Percentiles rank a stretch among this genome's conserved stretches.
Conservation (phyloP, 148 eudicot genomes). For the Diospyros kaki region DNA sequence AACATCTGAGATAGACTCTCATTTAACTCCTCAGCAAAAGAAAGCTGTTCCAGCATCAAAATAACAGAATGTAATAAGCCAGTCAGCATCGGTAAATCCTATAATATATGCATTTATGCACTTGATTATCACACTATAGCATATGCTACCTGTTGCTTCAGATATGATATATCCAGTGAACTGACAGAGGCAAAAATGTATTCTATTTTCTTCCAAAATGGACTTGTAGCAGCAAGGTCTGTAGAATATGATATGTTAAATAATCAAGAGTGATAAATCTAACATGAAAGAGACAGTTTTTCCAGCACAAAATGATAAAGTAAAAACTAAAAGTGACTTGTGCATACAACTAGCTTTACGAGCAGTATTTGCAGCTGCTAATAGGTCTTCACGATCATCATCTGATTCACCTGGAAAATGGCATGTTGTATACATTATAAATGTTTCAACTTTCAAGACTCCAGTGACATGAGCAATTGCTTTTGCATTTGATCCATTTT, state of each 20-base stretch:
- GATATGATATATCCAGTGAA: slow-evolving; percentile 26
- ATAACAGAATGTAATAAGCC: not conserved
- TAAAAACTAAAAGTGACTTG: not conserved
- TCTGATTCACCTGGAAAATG: slow-evolving; percentile 37
- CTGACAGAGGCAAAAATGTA: slow-evolving; percentile 42
- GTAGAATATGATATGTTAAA: slow-evolving; percentile 10
- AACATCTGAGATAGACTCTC: slow-evolving; percentile 29
- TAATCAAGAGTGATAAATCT: no score
- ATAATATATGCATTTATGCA: not conserved
- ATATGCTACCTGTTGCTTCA: slow-evolving; percentile 42
- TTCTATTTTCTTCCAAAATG: slow-evolving; percentile 61
- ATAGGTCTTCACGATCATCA: slow-evolving; percentile 45
- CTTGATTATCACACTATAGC: not conserved
- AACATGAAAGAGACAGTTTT: not conserved
- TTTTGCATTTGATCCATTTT: not conserved
- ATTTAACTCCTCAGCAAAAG: slow-evolving; percentile 33
- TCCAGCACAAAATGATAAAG: not conserved
- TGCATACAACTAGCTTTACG: slow-evolving; percentile 44
- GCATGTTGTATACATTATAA: not conserved
- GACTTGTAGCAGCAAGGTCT: slow-evolving; percentile 41
- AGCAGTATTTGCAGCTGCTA: slow-evolving; percentile 54
- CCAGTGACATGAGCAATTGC: not conserved
- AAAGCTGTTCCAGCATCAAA: slow-evolving; percentile 23
- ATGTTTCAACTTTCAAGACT: not conserved
- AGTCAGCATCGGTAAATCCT: not conserved